Conservation (phyloP, 2,329 filamentous ascomycete species). For the Blastomyces silverae region DNA sequence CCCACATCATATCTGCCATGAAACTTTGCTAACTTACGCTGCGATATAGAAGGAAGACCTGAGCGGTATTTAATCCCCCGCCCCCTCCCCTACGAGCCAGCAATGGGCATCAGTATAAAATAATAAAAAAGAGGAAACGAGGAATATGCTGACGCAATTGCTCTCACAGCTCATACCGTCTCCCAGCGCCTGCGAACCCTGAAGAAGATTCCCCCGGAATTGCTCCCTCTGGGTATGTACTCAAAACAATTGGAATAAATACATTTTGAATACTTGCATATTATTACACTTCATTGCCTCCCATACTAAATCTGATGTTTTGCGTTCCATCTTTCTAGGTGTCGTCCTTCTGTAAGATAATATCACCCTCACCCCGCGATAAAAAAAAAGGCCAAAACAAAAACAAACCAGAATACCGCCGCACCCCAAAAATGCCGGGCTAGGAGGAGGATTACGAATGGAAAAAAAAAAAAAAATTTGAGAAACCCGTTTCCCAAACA, state of each 20-base stretch:
- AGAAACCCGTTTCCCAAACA: constrained; percentile 22
- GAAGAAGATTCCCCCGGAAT: constrained; percentile 84
- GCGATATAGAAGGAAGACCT: constrained; percentile 57
- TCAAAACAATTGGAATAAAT: constrained; percentile 12
- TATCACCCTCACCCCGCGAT: neutral
- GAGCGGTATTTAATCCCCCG: constrained; percentile 46
- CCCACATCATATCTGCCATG: constrained; percentile 20
- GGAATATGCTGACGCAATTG: neutral
- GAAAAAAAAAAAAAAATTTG: too few species aligned
- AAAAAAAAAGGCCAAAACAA: neutral
- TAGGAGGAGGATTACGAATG: neutral
- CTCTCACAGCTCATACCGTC: constrained; percentile 74
- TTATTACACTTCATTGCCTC: constrained; percentile 21
- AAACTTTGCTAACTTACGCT: constrained; percentile 36
- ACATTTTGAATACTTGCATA: neutral
- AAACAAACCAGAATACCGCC: neutral
- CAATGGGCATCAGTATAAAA: neutral
- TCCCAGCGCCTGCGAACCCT: constrained; percentile 88
- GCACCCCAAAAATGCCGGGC: neutral
- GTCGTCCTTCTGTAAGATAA: constrained; percentile 71
- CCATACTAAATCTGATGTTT: constrained; percentile 20
- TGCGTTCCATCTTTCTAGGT: constrained; percentile 46
- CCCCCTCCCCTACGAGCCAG: neutral
- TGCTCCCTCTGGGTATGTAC: constrained; percentile 82
- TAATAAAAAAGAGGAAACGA: neutral